Percentiles rank a stretch among this genome's conserved stretches.
These are phyloP conservation scores for Glaciozyma martinii DNA, from an alignment of 768 basidiomycete species.

Conservation along the genomic window DNA sequence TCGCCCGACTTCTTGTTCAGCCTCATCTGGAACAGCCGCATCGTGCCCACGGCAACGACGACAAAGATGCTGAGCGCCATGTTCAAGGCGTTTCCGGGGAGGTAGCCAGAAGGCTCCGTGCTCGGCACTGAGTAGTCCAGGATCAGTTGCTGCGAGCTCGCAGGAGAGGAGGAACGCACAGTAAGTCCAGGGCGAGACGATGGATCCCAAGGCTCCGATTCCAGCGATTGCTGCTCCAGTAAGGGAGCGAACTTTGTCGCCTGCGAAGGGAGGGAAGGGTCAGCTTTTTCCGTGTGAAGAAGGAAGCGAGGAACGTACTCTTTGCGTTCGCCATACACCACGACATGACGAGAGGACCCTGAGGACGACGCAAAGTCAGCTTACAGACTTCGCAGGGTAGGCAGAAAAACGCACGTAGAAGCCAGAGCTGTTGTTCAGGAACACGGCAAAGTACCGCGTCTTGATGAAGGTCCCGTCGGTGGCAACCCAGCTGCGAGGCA, in stretches of 20 bases:
- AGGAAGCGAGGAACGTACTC: too few species aligned
- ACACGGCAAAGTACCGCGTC: neutral
- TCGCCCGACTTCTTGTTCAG: neutral
- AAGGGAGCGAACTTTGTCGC: neutral
- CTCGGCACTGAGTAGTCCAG: neutral
- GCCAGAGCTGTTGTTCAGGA: neutral
- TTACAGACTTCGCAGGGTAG: neutral
- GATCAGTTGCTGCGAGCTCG: neutral
- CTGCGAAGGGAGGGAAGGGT: too few species aligned
- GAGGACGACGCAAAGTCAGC: neutral
- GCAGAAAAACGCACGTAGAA: neutral
- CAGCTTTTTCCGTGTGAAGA: too few species aligned
- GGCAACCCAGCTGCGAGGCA: neutral
- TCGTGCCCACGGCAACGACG: neutral
- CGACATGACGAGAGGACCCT: neutral
- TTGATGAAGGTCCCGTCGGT: slow-evolving; percentile 1
- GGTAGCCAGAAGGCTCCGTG: neutral
- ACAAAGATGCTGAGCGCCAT: neutral
- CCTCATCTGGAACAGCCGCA: neutral
- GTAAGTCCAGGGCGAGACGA: slow-evolving; percentile 5
- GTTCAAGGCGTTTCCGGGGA: neutral
- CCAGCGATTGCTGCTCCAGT: neutral
- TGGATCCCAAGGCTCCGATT: neutral
- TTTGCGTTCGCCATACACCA: slow-evolving; percentile 3
- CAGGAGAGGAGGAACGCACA: neutral